A percentile compares a stretch with the other conserved stretches of the same genome.
phyloP scores from a whole-genome alignment of 495 filamentous ascomycete species.

The Neurospora sp. region DNA sequence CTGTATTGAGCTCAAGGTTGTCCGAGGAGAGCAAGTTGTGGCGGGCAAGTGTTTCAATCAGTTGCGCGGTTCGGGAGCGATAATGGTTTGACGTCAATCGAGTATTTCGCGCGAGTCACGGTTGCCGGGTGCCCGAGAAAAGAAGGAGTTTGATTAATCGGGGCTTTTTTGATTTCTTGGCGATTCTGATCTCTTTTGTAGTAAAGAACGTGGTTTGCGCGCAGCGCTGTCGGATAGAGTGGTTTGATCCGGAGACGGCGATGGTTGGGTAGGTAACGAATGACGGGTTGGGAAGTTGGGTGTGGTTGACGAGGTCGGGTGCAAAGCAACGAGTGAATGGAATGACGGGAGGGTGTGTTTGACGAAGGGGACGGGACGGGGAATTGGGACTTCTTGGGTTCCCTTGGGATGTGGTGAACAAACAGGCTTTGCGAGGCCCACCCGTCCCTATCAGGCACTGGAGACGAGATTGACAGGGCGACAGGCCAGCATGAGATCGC shows the following conservation, averaged over 20 bases:
- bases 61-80: not conserved
- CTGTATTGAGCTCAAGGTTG: not conserved
- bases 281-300: not conserved
- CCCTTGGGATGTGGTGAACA: not conserved
- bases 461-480: not conserved
- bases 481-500: not conserved
- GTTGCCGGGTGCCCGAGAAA: not conserved
- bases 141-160: not conserved
- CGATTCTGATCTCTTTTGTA: not conserved
- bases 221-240: not conserved
- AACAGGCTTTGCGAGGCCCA: not conserved
- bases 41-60: not conserved
- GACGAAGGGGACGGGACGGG: not conserved
- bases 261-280: not conserved
- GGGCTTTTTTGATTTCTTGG: not conserved
- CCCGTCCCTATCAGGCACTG: not conserved
- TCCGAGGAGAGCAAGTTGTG: not conserved
- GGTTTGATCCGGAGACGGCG: not conserved
- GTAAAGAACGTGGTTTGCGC: not conserved
- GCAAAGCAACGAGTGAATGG: not conserved
- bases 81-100: not conserved
- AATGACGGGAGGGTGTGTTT: not conserved
- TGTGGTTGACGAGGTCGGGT: not conserved
- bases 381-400: not conserved
- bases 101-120: not conserved